These are phyloP conservation scores for Neoascochyta sp. DNA, from an alignment of 2,329 filamentous ascomycete species.

Conservation along the genomic window DNA sequence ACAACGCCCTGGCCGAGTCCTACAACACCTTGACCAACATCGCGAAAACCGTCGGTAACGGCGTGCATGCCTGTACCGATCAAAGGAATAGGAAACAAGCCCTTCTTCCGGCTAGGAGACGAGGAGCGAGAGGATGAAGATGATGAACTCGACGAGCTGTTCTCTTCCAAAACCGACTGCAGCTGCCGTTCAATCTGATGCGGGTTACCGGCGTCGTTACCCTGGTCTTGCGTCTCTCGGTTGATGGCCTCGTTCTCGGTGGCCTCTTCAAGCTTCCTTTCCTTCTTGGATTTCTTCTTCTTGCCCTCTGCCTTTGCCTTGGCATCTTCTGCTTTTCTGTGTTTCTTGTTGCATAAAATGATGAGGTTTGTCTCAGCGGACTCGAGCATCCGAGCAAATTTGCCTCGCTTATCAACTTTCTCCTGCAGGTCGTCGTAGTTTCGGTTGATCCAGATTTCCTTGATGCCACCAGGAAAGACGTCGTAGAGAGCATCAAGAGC, in stretches of 20 bases:
- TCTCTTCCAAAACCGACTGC: slow-evolving; percentile 42
- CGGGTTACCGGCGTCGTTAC: slow-evolving; percentile 55
- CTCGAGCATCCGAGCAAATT: slow-evolving; percentile 70
- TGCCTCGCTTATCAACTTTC: slow-evolving; percentile 74
- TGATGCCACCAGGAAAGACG: slow-evolving; percentile 90
- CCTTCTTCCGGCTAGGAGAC: slow-evolving; percentile 30
- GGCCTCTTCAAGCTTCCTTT: slow-evolving; percentile 62
- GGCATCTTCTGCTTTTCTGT: slow-evolving; percentile 64
- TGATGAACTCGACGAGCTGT: slow-evolving; percentile 21
- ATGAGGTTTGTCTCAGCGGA: slow-evolving; percentile 81
- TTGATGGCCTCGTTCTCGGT: slow-evolving; percentile 53
- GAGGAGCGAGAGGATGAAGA: slow-evolving; percentile 36
- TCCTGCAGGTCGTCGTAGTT: slow-evolving; percentile 79
- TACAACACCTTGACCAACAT: slow-evolving; percentile 47
- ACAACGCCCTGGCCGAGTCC: slow-evolving; percentile 46
- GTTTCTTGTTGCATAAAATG: slow-evolving; percentile 70
- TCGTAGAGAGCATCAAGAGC: slow-evolving; percentile 83
- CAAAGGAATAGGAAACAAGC: slow-evolving; percentile 44
- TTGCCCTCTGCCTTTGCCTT: slow-evolving; percentile 61
- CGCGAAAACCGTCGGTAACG: slow-evolving; percentile 47
- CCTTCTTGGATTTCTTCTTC: slow-evolving; percentile 49
- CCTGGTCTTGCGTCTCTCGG: slow-evolving; percentile 51
- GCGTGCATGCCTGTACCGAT: slow-evolving; percentile 45
- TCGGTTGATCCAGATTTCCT: slow-evolving; percentile 95
- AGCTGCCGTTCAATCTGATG: slow-evolving; percentile 53